These are phyloP conservation scores for Coniosporium tulheliwenetii DNA, from an alignment of 2,329 filamentous ascomycete species.

Conservation along the genomic window DNA sequence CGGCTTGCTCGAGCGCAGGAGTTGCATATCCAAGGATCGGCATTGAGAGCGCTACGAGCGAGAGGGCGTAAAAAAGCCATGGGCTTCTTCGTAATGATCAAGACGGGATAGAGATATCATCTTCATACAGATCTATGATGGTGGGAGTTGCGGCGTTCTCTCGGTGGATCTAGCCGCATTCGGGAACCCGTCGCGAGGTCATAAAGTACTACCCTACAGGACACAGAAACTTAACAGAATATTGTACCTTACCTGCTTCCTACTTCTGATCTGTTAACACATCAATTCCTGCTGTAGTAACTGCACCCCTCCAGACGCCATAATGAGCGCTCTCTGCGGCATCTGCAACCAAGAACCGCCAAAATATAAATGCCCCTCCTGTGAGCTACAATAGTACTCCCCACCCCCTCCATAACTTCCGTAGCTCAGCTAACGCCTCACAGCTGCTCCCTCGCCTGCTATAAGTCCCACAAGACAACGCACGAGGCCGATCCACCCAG, in stretches of 20 bases:
- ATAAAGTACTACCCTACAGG: too few relatives aligned
- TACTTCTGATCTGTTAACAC: too few relatives aligned
- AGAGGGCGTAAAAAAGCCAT: neutral
- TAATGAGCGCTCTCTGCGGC: conserved; percentile 22
- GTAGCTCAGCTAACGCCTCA: neutral
- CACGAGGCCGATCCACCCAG: conserved; percentile 10
- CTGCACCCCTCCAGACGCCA: too few relatives aligned
- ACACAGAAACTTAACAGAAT: too few relatives aligned
- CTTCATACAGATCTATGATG: too few relatives aligned
- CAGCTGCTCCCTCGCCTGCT: conserved; percentile 23
- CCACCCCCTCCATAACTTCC: neutral
- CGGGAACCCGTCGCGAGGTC: too few relatives aligned
- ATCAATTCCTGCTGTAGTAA: too few relatives aligned
- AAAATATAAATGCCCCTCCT: conserved; percentile 35
- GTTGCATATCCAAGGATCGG: conserved; percentile 18
- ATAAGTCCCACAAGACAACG: conserved; percentile 17
- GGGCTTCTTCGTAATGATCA: neutral
- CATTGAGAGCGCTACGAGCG: neutral
- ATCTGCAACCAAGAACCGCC: conserved; percentile 27
- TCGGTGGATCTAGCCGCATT: too few relatives aligned
- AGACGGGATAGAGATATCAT: too few relatives aligned
- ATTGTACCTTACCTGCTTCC: too few relatives aligned
- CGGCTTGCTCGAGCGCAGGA: conserved; percentile 13
- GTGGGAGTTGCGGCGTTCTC: too few relatives aligned
- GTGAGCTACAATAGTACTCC: conserved; percentile 27